phyloP scores from a whole-genome alignment of 106 monocot species.

The Allium cepa region DNA sequence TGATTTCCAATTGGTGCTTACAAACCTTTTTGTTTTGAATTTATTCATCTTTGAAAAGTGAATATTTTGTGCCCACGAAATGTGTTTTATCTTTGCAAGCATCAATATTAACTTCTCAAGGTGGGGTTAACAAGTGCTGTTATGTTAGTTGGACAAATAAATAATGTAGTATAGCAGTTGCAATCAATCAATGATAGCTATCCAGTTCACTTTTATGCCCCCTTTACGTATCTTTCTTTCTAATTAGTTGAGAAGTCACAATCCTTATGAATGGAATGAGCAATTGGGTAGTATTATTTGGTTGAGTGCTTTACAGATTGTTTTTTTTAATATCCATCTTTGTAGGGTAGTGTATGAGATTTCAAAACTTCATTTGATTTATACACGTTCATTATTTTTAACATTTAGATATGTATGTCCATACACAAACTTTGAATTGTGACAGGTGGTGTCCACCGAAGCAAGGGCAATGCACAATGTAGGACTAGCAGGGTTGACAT shows the following conservation, averaged over 20 bases:
- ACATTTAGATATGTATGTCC: too few relatives aligned
- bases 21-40: too few relatives aligned
- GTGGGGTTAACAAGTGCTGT: too few relatives aligned
- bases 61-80: too few relatives aligned
- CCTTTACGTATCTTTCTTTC: not conserved
- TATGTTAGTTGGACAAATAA: too few relatives aligned
- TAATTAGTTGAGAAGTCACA: constrained; percentile 29
- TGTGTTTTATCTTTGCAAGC: too few relatives aligned
- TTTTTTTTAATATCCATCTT: not conserved
- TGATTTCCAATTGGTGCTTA: too few relatives aligned
- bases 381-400: too few relatives aligned
- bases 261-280: not conserved
- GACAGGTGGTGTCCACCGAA: constrained; percentile 82
- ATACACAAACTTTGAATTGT: not conserved
- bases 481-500: constrained; percentile 80
- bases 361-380: not conserved
- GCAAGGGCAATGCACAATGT: constrained; percentile 96
- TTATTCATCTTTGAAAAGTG: too few relatives aligned
- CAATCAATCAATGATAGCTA: not conserved
- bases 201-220: not conserved
- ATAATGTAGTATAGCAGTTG: not conserved
- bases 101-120: too few relatives aligned
- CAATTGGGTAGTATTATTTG: constrained; percentile 3
- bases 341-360: not conserved
- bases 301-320: constrained; percentile 5